phyloP scores from a whole-genome alignment of 2,329 filamentous ascomycete genomes.

The Byssochlamys sp. region DNA sequence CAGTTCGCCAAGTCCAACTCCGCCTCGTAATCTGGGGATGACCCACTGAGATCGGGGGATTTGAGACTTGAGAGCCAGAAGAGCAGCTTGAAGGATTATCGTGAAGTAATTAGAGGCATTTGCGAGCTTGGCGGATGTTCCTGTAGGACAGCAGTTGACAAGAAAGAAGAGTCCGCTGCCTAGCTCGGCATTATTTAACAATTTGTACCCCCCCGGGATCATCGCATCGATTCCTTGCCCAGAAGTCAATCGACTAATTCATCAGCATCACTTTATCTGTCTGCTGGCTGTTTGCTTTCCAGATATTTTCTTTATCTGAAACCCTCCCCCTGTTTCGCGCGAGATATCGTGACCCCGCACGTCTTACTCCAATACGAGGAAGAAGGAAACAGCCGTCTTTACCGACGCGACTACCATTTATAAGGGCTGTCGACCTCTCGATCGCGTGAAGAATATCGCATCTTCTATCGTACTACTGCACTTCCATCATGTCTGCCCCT shows the following conservation, averaged over 20 bases:
- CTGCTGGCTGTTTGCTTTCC: neutral
- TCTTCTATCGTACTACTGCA: neutral
- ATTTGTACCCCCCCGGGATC: neutral
- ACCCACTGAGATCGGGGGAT: neutral
- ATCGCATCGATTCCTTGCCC: neutral
- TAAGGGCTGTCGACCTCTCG: neutral
- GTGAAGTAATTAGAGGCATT: neutral
- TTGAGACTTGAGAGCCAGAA: neutral
- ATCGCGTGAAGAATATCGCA: neutral
- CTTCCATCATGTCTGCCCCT: constrained; percentile 17
- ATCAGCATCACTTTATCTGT: neutral
- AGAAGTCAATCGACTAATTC: neutral
- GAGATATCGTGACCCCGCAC: neutral
- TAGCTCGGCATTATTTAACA: neutral
- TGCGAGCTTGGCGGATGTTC: neutral
- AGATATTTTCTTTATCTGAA: neutral
- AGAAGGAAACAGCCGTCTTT: neutral
- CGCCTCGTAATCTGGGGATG: neutral
- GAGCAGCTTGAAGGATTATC: neutral
- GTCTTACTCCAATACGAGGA: neutral
- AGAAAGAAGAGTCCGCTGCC: neutral
- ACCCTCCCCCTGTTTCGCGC: neutral
- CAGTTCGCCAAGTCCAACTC: neutral
- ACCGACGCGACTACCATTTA: neutral
- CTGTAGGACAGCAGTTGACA: neutral